Evolutionary conservation across 176 grass and related monocot species (phyloP), one percentile per base, ranked within the genome.

Genomic region (Chrysopogon serrulatus): DNA sequence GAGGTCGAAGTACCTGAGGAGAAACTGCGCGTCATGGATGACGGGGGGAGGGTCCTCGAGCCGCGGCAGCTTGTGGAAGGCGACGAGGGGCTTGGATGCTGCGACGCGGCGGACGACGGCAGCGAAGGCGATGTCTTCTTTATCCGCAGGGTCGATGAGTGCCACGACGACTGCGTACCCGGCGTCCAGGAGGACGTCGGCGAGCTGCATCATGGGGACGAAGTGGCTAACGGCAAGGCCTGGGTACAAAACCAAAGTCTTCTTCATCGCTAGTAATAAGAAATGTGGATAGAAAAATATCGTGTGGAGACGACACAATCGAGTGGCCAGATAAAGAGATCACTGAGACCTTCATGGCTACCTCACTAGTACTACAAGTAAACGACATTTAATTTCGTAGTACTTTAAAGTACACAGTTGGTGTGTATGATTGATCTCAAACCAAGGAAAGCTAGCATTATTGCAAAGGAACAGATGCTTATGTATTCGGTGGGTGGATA

Each of bases 211-310:
- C 65, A 68, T 68, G 9, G 65, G 65, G 35, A 40, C 35, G 65
- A 68, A 13, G 59, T 92, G 90, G 77, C 90, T 73, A 6, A 82
- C 49, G 15, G 12, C 44, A 39, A 79, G 54, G 19, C 16, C 35
- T 0, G 86, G 78, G 77, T 86, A 88, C 2, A 91, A 80, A n/a
- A 87, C 89, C 16, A 91, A 39, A 18, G 65, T 68, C 35, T 68
- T 68, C 65, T 39, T 18, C 65, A 39, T 39, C n/a, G n/a, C n/a
- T n/a, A n/a, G n/a, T n/a, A n/a, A n/a, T n/a, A n/a, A n/a, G n/a
- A n/a, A n/a, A n/a, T n/a, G n/a, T n/a, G n/a, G n/a, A n/a, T n/a
- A n/a, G n/a, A n/a, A n/a, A n/a, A n/a, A n/a, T n/a, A n/a, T n/a
- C n/a, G n/a, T n/a, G n/a, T n/a, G n/a, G n/a, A n/a, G n/a, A n/a